A percentile compares a stretch with the other conserved stretches of the same genome.
Evolutionary conservation across 2,329 filamentous ascomycete genomes (phyloP).

Genomic region (Alternaria arbusti): DNA sequence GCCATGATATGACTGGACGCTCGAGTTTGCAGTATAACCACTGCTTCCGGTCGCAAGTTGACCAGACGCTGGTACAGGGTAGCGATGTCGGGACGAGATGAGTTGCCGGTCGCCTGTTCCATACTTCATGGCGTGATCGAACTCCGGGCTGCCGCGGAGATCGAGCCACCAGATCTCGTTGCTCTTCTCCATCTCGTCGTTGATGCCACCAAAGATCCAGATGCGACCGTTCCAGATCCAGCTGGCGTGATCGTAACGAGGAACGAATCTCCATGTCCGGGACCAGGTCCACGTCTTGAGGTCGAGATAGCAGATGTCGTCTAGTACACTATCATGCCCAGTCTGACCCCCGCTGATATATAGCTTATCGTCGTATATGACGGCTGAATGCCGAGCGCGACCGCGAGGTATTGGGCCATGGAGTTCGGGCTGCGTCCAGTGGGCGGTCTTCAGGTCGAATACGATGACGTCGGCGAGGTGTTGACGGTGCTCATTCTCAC

Average conservation of each 20-base stretch:
- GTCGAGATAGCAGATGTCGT: slow-evolving; percentile 96
- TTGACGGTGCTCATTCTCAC: slow-evolving; percentile 95
- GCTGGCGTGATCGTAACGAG: slow-evolving; percentile 91
- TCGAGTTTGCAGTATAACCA: slow-evolving; percentile 76
- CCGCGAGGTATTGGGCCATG: slow-evolving; percentile 86
- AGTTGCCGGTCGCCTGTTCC: slow-evolving; percentile 56
- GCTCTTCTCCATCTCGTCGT: slow-evolving; percentile 95
- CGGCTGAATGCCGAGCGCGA: slow-evolving; percentile 88
- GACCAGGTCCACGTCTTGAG: slow-evolving; percentile 99
- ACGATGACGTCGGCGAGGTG: slow-evolving; percentile 96
- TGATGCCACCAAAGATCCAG: slow-evolving; percentile 95
- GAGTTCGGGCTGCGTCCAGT: slow-evolving; percentile 93
- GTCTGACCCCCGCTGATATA: slow-evolving; percentile 97
- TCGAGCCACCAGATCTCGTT: slow-evolving; percentile 98
- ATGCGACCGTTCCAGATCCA: slow-evolving; percentile 92
- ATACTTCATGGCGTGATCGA: slow-evolving; percentile 72
- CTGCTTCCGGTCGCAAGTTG: slow-evolving; percentile 49
- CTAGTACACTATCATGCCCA: slow-evolving; percentile 88
- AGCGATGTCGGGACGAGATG: slow-evolving; percentile 40
- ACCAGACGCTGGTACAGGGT: slow-evolving; percentile 35
- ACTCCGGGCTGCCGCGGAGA: slow-evolving; percentile 86
- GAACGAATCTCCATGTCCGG: slow-evolving; percentile 91
- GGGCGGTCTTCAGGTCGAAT: slow-evolving; percentile 90
- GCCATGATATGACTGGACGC: slow-evolving; percentile 62
- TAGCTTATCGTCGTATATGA: slow-evolving; percentile 94